Conservation (phyloP, 176 grass and related monocot species). For the Bolboschoenus planiculmis region DNA sequence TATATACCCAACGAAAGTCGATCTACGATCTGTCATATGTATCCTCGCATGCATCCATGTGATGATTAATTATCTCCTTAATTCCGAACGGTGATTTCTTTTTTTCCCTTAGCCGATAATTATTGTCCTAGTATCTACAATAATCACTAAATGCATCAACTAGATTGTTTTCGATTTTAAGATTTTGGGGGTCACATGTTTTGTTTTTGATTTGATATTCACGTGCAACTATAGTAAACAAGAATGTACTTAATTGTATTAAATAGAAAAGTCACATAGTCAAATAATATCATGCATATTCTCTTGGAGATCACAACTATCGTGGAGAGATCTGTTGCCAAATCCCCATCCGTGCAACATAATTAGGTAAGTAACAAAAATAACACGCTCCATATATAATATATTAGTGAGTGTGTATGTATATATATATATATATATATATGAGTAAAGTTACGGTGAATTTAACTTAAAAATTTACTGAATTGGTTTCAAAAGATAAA, state of each 20-base stretch:
- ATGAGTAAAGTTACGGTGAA: too few relatives aligned
- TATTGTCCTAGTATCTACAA: not conserved
- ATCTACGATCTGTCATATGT: not conserved
- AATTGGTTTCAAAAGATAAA: too few relatives aligned
- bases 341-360: not conserved
- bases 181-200: slow-evolving; percentile 1
- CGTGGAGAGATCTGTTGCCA: not conserved
- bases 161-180: not conserved
- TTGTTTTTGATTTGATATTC: not conserved
- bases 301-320: not conserved
- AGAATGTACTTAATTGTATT: too few relatives aligned
- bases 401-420: too few relatives aligned
- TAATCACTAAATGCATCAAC: not conserved
- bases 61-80: not conserved
- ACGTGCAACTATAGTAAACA: not conserved
- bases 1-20: not conserved
- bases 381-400: not conserved
- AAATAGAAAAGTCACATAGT: too few relatives aligned
- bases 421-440: too few relatives aligned
- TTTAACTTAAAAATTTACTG: too few relatives aligned
- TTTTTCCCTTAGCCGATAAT: not conserved
- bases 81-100: not conserved
- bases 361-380: not conserved
- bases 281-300: not conserved
- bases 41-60: not conserved